Percentiles rank a stretch among this genome's conserved stretches.
Evolutionary conservation across 257 asterid genomes (phyloP).

Genomic region (Misopates orontium): DNA sequence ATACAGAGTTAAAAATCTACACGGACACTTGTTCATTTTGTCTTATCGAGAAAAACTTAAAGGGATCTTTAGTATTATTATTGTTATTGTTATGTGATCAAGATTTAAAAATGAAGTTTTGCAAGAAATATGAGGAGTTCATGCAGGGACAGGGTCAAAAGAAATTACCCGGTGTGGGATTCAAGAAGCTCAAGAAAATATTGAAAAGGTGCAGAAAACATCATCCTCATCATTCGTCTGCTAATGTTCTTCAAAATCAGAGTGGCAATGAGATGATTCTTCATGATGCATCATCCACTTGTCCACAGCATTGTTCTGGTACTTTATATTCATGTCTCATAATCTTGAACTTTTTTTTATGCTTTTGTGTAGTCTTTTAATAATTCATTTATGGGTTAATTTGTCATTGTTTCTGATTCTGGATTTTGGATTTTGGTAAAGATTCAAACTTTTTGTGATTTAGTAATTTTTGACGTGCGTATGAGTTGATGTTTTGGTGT

Average conservation of each 20-base stretch:
- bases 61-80: no score
- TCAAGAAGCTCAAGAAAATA: conserved; percentile 85
- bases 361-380: neutral
- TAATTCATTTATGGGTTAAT: neutral
- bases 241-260: conserved; percentile 4
- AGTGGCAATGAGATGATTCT: neutral
- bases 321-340: neutral
- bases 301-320: conserved; percentile 82
- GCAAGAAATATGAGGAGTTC: conserved; percentile 90
- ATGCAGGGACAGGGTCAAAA: conserved; percentile 57
- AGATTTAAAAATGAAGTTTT: conserved; percentile 71
- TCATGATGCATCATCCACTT: conserved; percentile 37
- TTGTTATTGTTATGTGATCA: neutral
- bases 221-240: conserved; percentile 18
- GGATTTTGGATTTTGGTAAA: neutral
- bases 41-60: neutral
- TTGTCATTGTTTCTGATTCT: neutral
- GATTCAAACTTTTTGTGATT: neutral
- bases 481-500: neutral
- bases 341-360: neutral
- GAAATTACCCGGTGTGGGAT: conserved; percentile 76
- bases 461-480: neutral
- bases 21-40: no score
- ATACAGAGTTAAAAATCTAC: no score
- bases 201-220: conserved; percentile 67